Percentiles rank a stretch among this genome's conserved stretches.
These are phyloP conservation scores for Macrolepiota dolichaula DNA, from an alignment of 768 basidiomycete species.

Conservation along the genomic window DNA sequence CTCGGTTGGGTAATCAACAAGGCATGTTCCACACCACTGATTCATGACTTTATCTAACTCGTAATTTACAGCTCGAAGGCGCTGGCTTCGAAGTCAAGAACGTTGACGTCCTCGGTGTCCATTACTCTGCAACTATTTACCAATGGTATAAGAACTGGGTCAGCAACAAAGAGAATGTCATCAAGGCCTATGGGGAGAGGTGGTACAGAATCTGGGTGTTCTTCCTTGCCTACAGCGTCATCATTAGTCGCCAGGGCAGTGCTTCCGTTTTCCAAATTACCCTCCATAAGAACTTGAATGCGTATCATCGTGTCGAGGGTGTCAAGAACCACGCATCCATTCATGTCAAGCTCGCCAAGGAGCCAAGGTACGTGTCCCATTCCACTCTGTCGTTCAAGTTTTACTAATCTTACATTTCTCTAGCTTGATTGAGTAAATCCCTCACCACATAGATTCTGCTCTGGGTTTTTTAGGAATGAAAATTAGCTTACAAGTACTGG, in stretches of 20 bases:
- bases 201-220: slow-evolving; percentile 97
- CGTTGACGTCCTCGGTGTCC: slow-evolving; percentile 94
- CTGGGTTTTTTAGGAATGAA: neutral
- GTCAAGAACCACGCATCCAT: slow-evolving; percentile 80
- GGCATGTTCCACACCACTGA: slow-evolving; percentile 19
- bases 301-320: slow-evolving; percentile 87
- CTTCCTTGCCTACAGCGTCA: slow-evolving; percentile 93
- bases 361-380: slow-evolving; percentile 40
- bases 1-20: slow-evolving; percentile 89
- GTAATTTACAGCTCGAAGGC: slow-evolving; percentile 61
- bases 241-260: slow-evolving; percentile 82
- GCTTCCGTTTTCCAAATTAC: slow-evolving; percentile 97
- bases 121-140: slow-evolving; percentile 89
- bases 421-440: slow-evolving; percentile 13
- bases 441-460: neutral
- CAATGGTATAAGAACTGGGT: slow-evolving; percentile 99
- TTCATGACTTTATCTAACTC: neutral
- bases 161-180: slow-evolving; percentile 84
- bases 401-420: neutral
- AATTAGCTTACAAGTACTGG: neutral
- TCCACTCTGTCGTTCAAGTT: too few relatives aligned
- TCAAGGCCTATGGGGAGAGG: slow-evolving; percentile 86
- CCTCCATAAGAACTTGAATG: slow-evolving; percentile 96
- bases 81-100: slow-evolving; percentile 98
- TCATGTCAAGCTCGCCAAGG: slow-evolving; percentile 56